Conservation (phyloP, 768 basidiomycete genomes). For the Russula brevipes region DNA sequence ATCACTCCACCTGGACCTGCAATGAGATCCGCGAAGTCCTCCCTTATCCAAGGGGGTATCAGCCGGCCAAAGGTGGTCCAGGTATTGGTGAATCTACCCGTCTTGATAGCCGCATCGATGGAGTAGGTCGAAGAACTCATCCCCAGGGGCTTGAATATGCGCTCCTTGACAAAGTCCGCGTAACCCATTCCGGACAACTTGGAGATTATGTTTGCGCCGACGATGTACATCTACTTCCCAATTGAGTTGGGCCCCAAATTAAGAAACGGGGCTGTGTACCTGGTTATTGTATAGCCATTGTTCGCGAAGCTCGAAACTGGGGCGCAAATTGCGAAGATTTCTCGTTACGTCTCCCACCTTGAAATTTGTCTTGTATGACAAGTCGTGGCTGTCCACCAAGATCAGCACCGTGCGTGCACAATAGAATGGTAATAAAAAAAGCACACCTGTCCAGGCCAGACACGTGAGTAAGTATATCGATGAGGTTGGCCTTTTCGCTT, state of each 20-base stretch:
- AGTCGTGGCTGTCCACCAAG: slow-evolving; percentile 6
- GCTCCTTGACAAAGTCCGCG: slow-evolving; percentile 38
- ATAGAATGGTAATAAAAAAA: neutral
- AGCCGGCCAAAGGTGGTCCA: slow-evolving; percentile 34
- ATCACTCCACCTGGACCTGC: slow-evolving; percentile 44
- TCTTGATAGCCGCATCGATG: slow-evolving; percentile 30
- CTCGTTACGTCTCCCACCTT: slow-evolving; percentile 4
- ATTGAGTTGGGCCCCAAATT: neutral
- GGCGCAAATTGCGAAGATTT: slow-evolving; percentile 32
- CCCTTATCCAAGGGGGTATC: slow-evolving; percentile 32
- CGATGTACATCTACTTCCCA: slow-evolving; percentile 37
- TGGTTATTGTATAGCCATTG: slow-evolving; percentile 39
- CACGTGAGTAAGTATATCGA: slow-evolving; percentile 39
- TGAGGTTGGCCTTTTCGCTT: slow-evolving; percentile 33
- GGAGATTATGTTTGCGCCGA: slow-evolving; percentile 34
- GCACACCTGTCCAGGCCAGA: slow-evolving; percentile 38
- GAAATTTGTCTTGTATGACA: neutral
- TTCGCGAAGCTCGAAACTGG: slow-evolving; percentile 37
- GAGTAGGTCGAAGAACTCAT: slow-evolving; percentile 42
- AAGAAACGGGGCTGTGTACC: slow-evolving; percentile 23
- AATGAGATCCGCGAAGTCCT: slow-evolving; percentile 27
- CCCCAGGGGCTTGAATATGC: slow-evolving; percentile 38
- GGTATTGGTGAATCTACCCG: slow-evolving; percentile 34
- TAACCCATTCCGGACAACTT: slow-evolving; percentile 34
- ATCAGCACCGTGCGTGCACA: neutral